phyloP scores from a whole-genome alignment of 108 stramenopile genomes.

The Parietichytrium sp. region DNA sequence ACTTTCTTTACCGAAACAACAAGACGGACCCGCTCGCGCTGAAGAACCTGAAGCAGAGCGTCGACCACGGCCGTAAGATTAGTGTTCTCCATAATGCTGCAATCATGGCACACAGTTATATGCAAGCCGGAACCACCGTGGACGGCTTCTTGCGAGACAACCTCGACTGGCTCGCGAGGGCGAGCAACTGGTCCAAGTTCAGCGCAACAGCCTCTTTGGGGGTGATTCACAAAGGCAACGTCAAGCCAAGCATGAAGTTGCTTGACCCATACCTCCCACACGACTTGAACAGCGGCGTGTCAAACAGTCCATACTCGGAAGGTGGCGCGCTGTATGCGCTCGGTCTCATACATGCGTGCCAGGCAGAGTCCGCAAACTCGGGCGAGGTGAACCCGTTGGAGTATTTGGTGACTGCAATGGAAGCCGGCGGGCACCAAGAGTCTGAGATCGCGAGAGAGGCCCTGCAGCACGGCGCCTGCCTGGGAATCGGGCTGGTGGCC shows the following conservation, averaged over 20 bases:
- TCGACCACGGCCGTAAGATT: constrained; percentile 74
- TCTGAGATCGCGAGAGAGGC: constrained; percentile 73
- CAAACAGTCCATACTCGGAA: constrained; percentile 72
- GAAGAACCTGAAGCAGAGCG: constrained; percentile 78
- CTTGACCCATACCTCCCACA: constrained; percentile 96
- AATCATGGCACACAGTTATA: constrained; percentile 83
- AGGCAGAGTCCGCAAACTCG: constrained; percentile 76
- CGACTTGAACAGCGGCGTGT: constrained; percentile 57
- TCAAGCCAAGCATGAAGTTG: constrained; percentile 89
- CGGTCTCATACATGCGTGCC: constrained; percentile 93
- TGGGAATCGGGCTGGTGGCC: constrained; percentile 94
- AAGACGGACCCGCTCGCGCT: constrained; percentile 77
- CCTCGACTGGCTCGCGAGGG: constrained; percentile 98
- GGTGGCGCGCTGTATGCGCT: constrained; percentile 93
- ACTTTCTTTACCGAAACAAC: constrained; percentile 81
- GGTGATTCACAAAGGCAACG: constrained; percentile 93
- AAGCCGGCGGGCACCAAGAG: constrained; percentile 27
- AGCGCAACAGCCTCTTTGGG: constrained; percentile 93
- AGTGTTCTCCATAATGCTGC: constrained; percentile 91
- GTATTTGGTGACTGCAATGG: constrained; percentile 10
- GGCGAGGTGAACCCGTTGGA: constrained; percentile 50
- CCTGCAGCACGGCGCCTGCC: constrained; percentile 92
- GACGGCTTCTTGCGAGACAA: constrained; percentile 92
- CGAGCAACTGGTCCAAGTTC: constrained; percentile 98
- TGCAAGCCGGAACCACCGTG: constrained; percentile 91